These are phyloP conservation scores for Sclerotinia minor DNA, from an alignment of 2,329 filamentous ascomycete genomes.

Conservation along the genomic window DNA sequence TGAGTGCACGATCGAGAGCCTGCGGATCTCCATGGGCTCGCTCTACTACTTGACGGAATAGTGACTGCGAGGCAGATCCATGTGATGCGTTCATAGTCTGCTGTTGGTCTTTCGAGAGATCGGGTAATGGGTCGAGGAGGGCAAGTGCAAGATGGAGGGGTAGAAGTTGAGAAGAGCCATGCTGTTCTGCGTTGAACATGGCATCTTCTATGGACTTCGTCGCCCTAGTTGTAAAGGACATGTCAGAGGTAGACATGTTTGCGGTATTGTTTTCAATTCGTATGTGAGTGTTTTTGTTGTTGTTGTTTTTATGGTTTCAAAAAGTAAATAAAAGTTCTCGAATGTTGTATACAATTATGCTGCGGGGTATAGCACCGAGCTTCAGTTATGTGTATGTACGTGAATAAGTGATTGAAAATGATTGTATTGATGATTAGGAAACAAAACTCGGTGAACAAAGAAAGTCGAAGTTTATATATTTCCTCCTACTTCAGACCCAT, in stretches of 20 bases:
- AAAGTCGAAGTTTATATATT: slow-evolving; percentile 18
- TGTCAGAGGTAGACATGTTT: slow-evolving; percentile 67
- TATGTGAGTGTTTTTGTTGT: slow-evolving; percentile 22
- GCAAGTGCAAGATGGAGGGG: slow-evolving; percentile 87
- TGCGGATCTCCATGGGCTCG: slow-evolving; percentile 91
- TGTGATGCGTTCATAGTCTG: slow-evolving; percentile 63
- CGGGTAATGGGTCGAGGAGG: slow-evolving; percentile 72
- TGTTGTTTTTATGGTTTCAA: slow-evolving; percentile 7
- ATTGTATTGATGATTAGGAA: slow-evolving; percentile 6
- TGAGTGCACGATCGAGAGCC: slow-evolving; percentile 81
- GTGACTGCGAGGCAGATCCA: slow-evolving; percentile 61
- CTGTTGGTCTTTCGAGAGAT: slow-evolving; percentile 80
- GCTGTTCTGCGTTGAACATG: slow-evolving; percentile 83
- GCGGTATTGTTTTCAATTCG: slow-evolving; percentile 32
- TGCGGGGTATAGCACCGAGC: slow-evolving; percentile 14
- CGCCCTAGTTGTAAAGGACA: slow-evolving; percentile 92
- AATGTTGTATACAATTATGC: background rate
- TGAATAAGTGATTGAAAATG: background rate
- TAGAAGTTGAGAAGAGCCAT: slow-evolving; percentile 85
- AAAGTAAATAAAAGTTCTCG: background rate
- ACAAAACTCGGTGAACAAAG: background rate
- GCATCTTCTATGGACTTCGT: slow-evolving; percentile 88
- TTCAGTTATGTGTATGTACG: slow-evolving; percentile 1
- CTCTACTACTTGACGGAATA: slow-evolving; percentile 94
- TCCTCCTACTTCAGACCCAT: slow-evolving; percentile 5